These are phyloP conservation scores for Schoenoplectus tabernaemontani DNA, from an alignment of 202 grass and related monocot species.

Conservation along the genomic window DNA sequence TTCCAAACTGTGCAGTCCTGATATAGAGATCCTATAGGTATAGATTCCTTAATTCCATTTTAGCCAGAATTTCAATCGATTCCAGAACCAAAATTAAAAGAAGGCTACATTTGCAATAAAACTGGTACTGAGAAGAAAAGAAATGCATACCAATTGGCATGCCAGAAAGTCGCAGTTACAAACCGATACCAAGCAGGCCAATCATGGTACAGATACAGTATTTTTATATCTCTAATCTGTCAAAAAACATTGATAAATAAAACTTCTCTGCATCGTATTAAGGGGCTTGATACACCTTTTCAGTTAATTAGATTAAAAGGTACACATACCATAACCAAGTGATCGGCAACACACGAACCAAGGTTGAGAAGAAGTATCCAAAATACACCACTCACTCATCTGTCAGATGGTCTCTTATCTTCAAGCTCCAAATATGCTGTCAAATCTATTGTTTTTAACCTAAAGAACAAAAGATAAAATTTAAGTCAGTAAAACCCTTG, in stretches of 20 bases:
- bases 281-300: neutral
- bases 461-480: neutral
- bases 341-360: conserved; percentile 81
- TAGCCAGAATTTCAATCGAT: neutral
- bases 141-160: conserved; percentile 69
- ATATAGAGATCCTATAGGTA: neutral
- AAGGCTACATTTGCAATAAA: neutral
- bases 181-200: conserved; percentile 83
- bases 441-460: conserved; percentile 35
- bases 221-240: conserved; percentile 59
- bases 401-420: conserved; percentile 38
- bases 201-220: conserved; percentile 73
- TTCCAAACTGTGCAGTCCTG: neutral
- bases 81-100: conserved; percentile 11
- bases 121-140: neutral
- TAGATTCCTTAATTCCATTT: neutral
- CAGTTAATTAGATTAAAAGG: neutral
- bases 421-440: conserved; percentile 68
- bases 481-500: neutral
- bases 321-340: conserved; percentile 57
- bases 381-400: conserved; percentile 62
- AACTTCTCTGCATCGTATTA: neutral
- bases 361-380: conserved; percentile 97
- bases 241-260: conserved; percentile 30
- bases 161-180: conserved; percentile 90